Percentiles rank a stretch among this genome's conserved stretches.
Conservation (phyloP, 352 stramenopile species). For the Phytophthora uliginosa region DNA sequence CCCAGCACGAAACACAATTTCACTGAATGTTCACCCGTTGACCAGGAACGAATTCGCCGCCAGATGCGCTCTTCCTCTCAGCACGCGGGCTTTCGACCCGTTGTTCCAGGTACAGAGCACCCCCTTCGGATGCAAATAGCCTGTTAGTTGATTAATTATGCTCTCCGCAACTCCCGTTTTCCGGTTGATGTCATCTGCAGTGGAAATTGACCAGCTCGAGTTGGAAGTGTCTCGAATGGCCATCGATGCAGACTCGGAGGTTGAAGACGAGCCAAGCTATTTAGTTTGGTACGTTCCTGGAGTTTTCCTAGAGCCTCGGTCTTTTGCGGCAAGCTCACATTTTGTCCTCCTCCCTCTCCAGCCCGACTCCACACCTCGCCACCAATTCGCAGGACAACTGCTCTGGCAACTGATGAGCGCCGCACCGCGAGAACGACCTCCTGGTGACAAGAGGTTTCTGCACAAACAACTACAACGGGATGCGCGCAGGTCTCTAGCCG, state of each 20-base stretch:
- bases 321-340: conserved; percentile 6
- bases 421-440: conserved; percentile 15
- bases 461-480: conserved; percentile 29
- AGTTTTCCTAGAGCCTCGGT: not conserved
- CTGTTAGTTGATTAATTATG: not conserved
- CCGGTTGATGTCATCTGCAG: conserved; percentile 12
- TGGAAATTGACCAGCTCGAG: conserved; percentile 46
- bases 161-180: not conserved
- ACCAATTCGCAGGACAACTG: conserved; percentile 32
- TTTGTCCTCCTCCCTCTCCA: conserved; percentile 8
- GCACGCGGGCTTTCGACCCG: conserved; percentile 71
- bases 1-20: conserved; percentile 78
- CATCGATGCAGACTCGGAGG: conserved; percentile 42
- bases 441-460: conserved; percentile 14
- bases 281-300: conserved; percentile 41
- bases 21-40: conserved; percentile 73
- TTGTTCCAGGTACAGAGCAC: conserved; percentile 64
- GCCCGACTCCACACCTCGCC: conserved; percentile 43
- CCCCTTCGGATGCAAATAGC: not conserved
- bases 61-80: conserved; percentile 81
- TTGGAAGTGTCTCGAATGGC: conserved; percentile 40
- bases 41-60: conserved; percentile 78
- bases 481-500: conserved; percentile 7
- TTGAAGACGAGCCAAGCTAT: conserved; percentile 45
- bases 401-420: conserved; percentile 28